A percentile compares a stretch with the other conserved stretches of the same genome.
phyloP scores from a whole-genome alignment of 2,329 filamentous ascomycete species.

The Aschersonia sp. region DNA sequence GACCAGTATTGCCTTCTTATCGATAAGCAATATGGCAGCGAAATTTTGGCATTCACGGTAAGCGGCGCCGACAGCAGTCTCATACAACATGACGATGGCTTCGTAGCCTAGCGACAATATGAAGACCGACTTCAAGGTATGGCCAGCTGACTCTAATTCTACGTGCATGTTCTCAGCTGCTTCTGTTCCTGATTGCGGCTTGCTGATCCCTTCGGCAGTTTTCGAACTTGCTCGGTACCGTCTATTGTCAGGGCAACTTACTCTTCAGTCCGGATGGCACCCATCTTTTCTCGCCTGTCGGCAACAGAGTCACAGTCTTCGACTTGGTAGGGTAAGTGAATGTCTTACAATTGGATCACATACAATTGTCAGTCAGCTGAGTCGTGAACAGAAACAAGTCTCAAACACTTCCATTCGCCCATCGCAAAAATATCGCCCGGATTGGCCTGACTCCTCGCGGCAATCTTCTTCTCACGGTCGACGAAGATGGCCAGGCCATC shows the following conservation, averaged over 20 bases:
- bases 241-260: conserved; percentile 96
- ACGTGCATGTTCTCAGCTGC: not conserved
- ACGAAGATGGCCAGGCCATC: conserved; percentile 88
- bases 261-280: conserved; percentile 94
- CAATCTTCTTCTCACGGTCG: conserved; percentile 82
- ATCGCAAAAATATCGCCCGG: conserved; percentile 82
- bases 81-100: conserved; percentile 11
- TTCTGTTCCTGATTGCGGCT: not conserved
- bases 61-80: not conserved
- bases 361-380: not conserved
- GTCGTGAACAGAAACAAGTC: conserved; percentile 58
- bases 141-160: conserved; percentile 3
- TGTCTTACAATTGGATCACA: not conserved
- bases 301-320: conserved; percentile 90
- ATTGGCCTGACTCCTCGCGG: conserved; percentile 81
- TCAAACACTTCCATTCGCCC: conserved; percentile 74
- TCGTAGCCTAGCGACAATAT: conserved; percentile 38
- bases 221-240: conserved; percentile 93
- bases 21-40: conserved; percentile 8
- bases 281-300: conserved; percentile 87
- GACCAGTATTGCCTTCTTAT: conserved; percentile 3
- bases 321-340: conserved; percentile 74
- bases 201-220: conserved; percentile 44
- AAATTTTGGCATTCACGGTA: conserved; percentile 13
- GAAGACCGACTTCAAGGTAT: conserved; percentile 98